Base-by-base conservation (phyloP, 805 yeast species). In the Blastobotrys robertii region DNA sequence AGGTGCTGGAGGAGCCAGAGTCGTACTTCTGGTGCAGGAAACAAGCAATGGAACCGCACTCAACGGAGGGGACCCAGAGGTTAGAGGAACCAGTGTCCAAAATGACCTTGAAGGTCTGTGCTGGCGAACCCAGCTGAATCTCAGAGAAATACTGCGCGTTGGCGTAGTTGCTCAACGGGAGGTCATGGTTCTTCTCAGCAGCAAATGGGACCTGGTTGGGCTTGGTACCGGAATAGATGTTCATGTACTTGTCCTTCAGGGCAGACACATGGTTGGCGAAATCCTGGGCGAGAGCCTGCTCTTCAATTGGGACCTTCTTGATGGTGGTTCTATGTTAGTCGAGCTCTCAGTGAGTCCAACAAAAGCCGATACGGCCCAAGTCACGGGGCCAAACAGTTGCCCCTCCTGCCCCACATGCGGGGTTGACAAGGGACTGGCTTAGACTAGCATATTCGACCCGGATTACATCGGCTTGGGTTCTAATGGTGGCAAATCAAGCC, bases 111-210 rank as follows among this genome's bases (percentile, higher is more conserved):
- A 92, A 92, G 12, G 75, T 63, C 70, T 92, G 98, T 39, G 84
- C 85, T 8, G 98, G 98, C 34, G 95, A 83, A 54, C 98, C 98
- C 46, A 92, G 58, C 45, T 78, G 70, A 55, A 92, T 84, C 59
- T 90, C 97, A 36, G 98, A 82, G 63, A 74, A 92, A 67, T 92
- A 90, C 69, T 92, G 98, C 35, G 97, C 97, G 63, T 92, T 92
- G 67, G 85, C 66, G 66, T 90, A 92, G 70, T 92, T 88, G 51
- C 92, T 81, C 63, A 92, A 74, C 10, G 97, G 97, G 38, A 85
- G 72, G 51, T 82, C 81, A 60, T 81, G 86, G 31, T 72, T 76
- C 13, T 59, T 67, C 36, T 56, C 55, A 32, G 55, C 60, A 30
- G 52, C 58, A 32, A 60, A 52, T 12, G 61, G 63, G 25, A 45